Evolutionary conservation across 257 asterid species (phyloP).

Genomic region (Haberlea rhodopensis): DNA sequence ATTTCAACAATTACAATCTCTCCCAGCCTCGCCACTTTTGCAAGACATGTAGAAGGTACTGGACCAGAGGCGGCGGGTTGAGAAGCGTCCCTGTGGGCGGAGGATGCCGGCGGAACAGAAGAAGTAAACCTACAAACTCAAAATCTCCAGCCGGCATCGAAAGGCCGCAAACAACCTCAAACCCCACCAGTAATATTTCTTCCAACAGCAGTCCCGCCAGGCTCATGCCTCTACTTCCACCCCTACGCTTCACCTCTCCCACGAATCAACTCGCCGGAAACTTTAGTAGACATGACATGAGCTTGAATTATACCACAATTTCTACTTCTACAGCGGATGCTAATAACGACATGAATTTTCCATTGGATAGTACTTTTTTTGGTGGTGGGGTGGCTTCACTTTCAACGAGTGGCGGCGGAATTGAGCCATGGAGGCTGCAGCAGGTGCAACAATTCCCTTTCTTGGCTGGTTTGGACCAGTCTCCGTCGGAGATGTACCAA

Average conservation of each 20-base stretch:
- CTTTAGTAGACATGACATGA: conserved; percentile 31
- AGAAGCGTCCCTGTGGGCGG: conserved; percentile 90
- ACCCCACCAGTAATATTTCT: conserved; percentile 47
- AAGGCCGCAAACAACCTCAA: conserved; percentile 37
- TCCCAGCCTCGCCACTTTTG: conserved; percentile 58
- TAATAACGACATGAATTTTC: conserved; percentile 43
- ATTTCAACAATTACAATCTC: conserved; percentile 53
- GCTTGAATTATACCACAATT: conserved; percentile 48
- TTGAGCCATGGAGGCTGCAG: conserved; percentile 72
- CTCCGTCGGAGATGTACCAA: conserved; percentile 39
- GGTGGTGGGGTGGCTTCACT: conserved; percentile 36
- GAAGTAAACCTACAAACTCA: conserved; percentile 53
- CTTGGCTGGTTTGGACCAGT: conserved; percentile 39
- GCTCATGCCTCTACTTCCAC: conserved; percentile 47
- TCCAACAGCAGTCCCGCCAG: conserved; percentile 29
- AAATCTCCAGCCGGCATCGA: conserved; percentile 65
- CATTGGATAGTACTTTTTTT: conserved; percentile 35
- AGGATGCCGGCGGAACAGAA: conserved; percentile 74
- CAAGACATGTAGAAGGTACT: conserved; percentile 64
- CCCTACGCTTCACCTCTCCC: conserved; percentile 59
- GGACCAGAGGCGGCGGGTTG: conserved; percentile 94
- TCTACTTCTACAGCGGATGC: conserved; percentile 36
- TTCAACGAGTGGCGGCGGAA: conserved; percentile 32
- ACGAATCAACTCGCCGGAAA: conserved; percentile 51
- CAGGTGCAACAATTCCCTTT: conserved; percentile 62